Evolutionary conservation across 306 rosid genomes (phyloP), one percentile per base, ranked within the genome.

Genomic region (Ochetophila trinervis): DNA sequence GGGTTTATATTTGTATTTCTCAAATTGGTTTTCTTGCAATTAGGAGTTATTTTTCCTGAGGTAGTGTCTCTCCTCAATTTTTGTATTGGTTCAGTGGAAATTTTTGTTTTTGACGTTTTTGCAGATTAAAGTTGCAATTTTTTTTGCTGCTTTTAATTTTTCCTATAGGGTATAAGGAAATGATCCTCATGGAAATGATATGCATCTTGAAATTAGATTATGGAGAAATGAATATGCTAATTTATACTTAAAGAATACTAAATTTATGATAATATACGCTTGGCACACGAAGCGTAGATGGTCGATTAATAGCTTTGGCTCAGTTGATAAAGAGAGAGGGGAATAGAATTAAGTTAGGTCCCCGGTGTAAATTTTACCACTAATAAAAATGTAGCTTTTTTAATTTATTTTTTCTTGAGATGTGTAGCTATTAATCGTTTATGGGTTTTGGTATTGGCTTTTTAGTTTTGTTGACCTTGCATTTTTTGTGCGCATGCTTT

Each of bases 11-110:
- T 21, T 18, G 23, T 58, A 23, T 60, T 40, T 40, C 45, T 40
- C 45, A 18, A 32, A 18, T 54, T 54, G 57, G 49, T 44, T 30
- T 55, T 53, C 57, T 45, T 62, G 76, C 64, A 56, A 53, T 40
- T 55, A 30, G 24, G 69, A 63, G 40, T 44, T 55, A 14, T 21
- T n/a, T n/a, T 67, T 13, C 20, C 13, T 17, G 60, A 30, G 30
- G 15, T 52, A 42, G 34, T n/a, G 1, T 50, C 53, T 50, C 18
- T 24, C 44, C 14, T 32, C 44, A 11, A 18, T 32, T 8, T 11
- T 17, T 30, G 3, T 9, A 35, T 16, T 17, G 42, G 50, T 34
- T 8, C 1, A 4, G 15, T 52, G 42, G 18, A 11, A 22, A 17
- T 40, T 37, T 22, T 19, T 42, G 23, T 42, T 61, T 12, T 37